Evolutionary conservation across 2,329 filamentous ascomycete genomes (phyloP).

Genomic region (Diaporthe sp.): DNA sequence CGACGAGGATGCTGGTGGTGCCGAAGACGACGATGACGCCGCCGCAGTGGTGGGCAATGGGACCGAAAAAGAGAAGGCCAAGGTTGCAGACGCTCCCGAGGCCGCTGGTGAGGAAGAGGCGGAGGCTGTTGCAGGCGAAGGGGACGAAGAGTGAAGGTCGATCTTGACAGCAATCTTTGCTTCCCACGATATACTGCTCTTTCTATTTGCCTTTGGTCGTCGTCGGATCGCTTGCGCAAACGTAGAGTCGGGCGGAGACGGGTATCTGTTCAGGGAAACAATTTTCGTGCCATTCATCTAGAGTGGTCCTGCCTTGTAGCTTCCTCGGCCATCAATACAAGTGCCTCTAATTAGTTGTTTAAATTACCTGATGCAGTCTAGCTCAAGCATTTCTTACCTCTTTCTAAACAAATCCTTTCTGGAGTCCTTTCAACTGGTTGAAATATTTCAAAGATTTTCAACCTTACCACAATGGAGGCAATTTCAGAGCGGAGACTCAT

Average conservation of each 20-base stretch:
- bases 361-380: conserved; percentile 11
- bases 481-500: neutral
- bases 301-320: conserved; percentile 19
- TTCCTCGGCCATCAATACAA: conserved; percentile 11
- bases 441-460: too few species aligned
- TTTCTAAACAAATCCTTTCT: neutral
- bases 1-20: conserved; percentile 46
- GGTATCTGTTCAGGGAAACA: conserved; percentile 3
- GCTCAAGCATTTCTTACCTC: neutral
- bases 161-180: neutral
- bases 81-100: conserved; percentile 47
- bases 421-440: neutral
- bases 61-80: conserved; percentile 44
- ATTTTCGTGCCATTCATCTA: neutral
- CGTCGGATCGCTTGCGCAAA: neutral
- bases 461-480: neutral
- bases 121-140: conserved; percentile 49
- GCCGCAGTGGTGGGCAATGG: conserved; percentile 25
- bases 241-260: neutral
- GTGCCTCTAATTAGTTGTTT: conserved; percentile 18
- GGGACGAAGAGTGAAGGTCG: conserved; percentile 47
- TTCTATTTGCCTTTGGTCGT: neutral
- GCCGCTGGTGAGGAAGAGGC: conserved; percentile 51
- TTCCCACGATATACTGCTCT: conserved; percentile 3
- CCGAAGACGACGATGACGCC: conserved; percentile 40